A percentile compares a stretch with the other conserved stretches of the same genome.
Conservation (phyloP, 1,284 basidiomycete species). For the Termitomyces sp. region DNA sequence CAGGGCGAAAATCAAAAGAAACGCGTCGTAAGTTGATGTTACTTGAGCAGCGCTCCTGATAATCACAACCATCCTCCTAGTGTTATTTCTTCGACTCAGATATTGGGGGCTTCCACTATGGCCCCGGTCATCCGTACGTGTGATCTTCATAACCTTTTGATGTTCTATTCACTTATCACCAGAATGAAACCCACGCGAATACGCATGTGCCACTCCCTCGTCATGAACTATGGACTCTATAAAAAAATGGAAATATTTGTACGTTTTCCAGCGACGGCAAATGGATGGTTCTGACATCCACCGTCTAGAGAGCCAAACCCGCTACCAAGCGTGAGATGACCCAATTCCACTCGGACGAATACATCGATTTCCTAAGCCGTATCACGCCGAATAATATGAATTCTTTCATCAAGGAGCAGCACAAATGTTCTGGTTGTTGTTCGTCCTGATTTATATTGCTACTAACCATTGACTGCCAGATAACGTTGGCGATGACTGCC, state of each 20-base stretch:
- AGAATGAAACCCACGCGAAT: slow-evolving; percentile 97
- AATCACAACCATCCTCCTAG: slow-evolving; percentile 35
- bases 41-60: slow-evolving; percentile 1
- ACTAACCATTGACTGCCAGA: slow-evolving; percentile 25
- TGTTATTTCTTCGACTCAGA: slow-evolving; percentile 99
- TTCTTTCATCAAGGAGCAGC: slow-evolving; percentile 89
- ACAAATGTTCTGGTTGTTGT: slow-evolving; percentile 71
- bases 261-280: slow-evolving; percentile 32
- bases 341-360: slow-evolving; percentile 97
- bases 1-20: slow-evolving; percentile 76
- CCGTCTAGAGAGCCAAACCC: slow-evolving; percentile 89
- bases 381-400: slow-evolving; percentile 87
- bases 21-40: slow-evolving; percentile 66
- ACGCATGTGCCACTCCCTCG: slow-evolving; percentile 98
- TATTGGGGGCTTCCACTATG: slow-evolving; percentile 98
- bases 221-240: slow-evolving; percentile 99
- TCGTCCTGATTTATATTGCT: slow-evolving; percentile 9
- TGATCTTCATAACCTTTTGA: slow-evolving; percentile 4
- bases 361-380: slow-evolving; percentile 85
- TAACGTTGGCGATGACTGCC: slow-evolving; percentile 83
- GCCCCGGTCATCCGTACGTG: slow-evolving; percentile 81
- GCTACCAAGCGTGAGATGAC: slow-evolving; percentile 98
- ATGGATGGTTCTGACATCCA: background rate
- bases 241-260: slow-evolving; percentile 98
- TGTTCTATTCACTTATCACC: slow-evolving; percentile 12